Base-by-base conservation (phyloP, 306 rosid species). In the Lathyrus tuberosus region DNA sequence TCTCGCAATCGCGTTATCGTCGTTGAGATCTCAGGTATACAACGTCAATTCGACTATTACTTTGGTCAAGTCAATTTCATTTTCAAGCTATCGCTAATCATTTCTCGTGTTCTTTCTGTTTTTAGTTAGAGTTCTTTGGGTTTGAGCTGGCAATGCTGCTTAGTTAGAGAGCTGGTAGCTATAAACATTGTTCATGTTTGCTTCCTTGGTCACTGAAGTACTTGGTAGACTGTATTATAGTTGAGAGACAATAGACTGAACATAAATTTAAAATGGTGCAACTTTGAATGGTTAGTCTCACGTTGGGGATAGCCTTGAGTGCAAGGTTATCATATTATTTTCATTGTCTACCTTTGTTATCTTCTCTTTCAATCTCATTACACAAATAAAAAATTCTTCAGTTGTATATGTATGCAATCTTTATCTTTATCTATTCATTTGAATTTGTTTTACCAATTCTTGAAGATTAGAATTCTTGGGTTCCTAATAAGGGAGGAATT, bases 11-110 rank as follows among this genome's bases (percentile, higher is more conserved):
- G 54, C 82, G 71, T 72, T 78, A 72, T 75, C 80, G 60, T 73
- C 61, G 49, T 78, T 41, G 73, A 78, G 86, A 82, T 89, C 86
- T 82, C 95, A 75, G 95, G 91, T 86, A 81, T 47, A 38, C 82
- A 1, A 20, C 24, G 84, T 77, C 69, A 68, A 59, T 83, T 74
- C 5, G 46, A 64, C 64, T 38, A 51, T 71, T 71, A 38, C 60
- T 52, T 66, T 52, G 60, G 15, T 81, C 69, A 63, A 78, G 66
- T 33, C 79, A n/a, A 67, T 84, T 35, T 60, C 65, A 3, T 53
- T 35, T 57, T 28, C 10, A 38, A 58, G 33, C 44, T 41, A 6
- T 67, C 22, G 26, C 47, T n/a, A 48, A 82, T 63, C 12, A 11
- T 9, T 40, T 40, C 10, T 26, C 30, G 3, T 24, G 4, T 15